phyloP scores from a whole-genome alignment of 2,329 filamentous ascomycete species.

The Phialocephala subalpina region DNA sequence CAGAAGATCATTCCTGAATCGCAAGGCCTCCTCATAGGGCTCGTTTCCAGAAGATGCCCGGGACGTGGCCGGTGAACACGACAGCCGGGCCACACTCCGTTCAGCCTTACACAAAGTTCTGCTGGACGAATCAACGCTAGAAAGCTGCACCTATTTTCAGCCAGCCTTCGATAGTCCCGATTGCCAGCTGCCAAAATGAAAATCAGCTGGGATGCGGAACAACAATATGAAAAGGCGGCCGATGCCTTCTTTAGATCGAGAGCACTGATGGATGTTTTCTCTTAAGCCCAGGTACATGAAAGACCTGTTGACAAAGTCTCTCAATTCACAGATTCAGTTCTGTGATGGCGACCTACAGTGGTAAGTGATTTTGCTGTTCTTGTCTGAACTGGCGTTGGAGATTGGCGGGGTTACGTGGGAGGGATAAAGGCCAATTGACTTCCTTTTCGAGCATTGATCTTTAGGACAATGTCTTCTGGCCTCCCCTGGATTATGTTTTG shows the following conservation, averaged over 20 bases:
- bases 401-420: no score
- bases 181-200: neutral
- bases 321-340: neutral
- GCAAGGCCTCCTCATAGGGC: neutral
- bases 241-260: neutral
- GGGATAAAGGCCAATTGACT: no score
- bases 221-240: neutral
- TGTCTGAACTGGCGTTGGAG: neutral
- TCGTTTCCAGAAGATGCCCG: neutral
- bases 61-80: neutral
- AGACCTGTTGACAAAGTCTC: neutral
- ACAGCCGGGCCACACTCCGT: neutral
- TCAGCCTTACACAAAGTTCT: neutral
- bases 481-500: no score
- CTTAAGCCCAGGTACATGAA: neutral
- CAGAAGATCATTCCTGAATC: neutral
- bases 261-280: neutral
- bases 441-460: no score
- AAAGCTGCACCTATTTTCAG: constrained; percentile 10
- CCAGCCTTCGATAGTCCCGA: constrained; percentile 11
- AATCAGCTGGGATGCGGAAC: neutral
- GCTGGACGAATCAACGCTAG: neutral
- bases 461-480: no score
- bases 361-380: neutral
- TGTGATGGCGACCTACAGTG: constrained; percentile 9